Conservation (phyloP, 495 filamentous ascomycete species). For the Penicillium taxi region DNA sequence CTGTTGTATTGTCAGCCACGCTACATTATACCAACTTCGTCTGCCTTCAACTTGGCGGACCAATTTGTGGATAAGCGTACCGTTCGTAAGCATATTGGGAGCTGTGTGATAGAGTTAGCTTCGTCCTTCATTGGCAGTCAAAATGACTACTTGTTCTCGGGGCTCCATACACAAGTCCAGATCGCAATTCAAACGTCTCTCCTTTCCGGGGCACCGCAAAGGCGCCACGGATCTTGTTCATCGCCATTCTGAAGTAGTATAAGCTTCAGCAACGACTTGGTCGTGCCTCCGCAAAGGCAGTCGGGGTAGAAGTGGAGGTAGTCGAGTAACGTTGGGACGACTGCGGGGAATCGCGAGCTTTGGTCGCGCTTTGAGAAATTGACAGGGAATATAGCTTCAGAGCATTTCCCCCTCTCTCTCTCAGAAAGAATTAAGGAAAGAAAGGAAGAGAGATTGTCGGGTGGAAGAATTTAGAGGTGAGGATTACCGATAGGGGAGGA, state of each 20-base stretch:
- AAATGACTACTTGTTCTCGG: conserved; percentile 9
- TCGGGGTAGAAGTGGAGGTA: conserved; percentile 14
- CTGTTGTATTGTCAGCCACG: conserved; percentile 37
- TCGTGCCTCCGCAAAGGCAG: conserved; percentile 37
- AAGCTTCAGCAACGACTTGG: conserved; percentile 41
- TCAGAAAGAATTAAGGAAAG: conserved; percentile 4
- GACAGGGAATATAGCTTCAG: conserved; percentile 6
- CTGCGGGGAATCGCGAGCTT: conserved; percentile 35
- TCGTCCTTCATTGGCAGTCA: conserved; percentile 3
- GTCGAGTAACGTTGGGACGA: conserved; percentile 22
- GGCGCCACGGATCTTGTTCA: conserved; percentile 90
- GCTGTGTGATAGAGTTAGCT: conserved; percentile 30
- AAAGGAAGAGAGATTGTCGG: conserved; percentile 4
- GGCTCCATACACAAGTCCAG: conserved; percentile 68
- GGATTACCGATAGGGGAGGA: conserved; percentile 9
- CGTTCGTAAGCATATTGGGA: conserved; percentile 99
- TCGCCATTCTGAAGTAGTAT: conserved; percentile 58
- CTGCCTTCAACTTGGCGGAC: background rate
- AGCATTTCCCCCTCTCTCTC: conserved; percentile 12
- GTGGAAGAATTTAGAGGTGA: conserved; percentile 3
- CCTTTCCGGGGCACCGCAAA: conserved; percentile 90
- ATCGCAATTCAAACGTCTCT: conserved; percentile 96
- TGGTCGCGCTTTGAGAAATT: conserved; percentile 23
- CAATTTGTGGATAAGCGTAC: conserved; percentile 31
- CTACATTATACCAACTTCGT: conserved; percentile 3